Base-by-base conservation (phyloP, 768 basidiomycete species). In the Megacollybia marginata region DNA sequence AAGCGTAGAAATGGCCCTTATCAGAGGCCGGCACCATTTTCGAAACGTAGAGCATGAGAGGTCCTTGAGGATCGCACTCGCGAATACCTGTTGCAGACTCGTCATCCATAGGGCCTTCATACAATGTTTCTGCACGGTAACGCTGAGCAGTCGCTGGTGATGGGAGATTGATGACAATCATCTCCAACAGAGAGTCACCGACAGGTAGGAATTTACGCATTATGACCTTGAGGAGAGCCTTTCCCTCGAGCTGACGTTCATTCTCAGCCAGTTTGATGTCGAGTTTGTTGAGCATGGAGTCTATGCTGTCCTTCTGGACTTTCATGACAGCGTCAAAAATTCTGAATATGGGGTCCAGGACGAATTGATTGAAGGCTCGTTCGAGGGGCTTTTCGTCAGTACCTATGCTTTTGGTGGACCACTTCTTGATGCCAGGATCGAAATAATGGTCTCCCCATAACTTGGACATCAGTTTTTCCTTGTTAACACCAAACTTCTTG, bases 21-120 rank as follows among this genome's bases (percentile, higher is more conserved):
- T 99, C 96, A 59, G 95, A 96, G 38, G 96, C 97, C 54, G 96
- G 96, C 62, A 98, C 96, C 96, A 99, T 98, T 84, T 98, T 98
- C 58, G 96, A 98, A 73, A 99, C 78, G 72, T 99, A 99, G 56
- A 95, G 82, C 64, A 98, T 93, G 54, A 99, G 87, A 56, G 96
- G 96, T 47, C 85, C 96, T 42, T 84, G 86, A 67, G 96, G 88
- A 72, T 98, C 91, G 66, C 96, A 99, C 67, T 98, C 94, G 48
- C 96, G 85, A 76, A 99, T 94, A 74, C 83, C 91, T 58, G 98
- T 92, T 58, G 96, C 96, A 52, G 92, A 96, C 18, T 40, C 38
- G 18, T 40, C 96, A 71, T 99, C 96, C 92, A 97, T 92, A 61
- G 96, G 96, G 66, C 96, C 96, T 67, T 99, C 96, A 70, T 99